Percentiles rank a stretch among this genome's conserved stretches.
phyloP scores from a whole-genome alignment of 2,329 filamentous ascomycete species.

The Gaeumannomyces sp. region DNA sequence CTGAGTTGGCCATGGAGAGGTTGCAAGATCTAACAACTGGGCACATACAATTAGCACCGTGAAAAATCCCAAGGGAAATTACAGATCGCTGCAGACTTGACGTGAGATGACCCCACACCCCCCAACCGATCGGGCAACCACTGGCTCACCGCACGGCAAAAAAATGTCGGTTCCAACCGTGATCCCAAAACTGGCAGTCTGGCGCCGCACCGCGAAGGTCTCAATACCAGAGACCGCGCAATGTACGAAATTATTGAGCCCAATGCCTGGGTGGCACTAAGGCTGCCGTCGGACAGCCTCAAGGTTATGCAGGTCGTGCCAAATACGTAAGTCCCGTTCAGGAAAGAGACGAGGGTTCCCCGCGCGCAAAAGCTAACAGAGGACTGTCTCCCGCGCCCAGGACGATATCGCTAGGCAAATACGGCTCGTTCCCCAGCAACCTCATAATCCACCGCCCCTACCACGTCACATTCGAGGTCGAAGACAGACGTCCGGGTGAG shows the following conservation, averaged over 20 bases:
- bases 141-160: background rate
- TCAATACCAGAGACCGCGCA: background rate
- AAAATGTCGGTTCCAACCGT: constrained; percentile 3
- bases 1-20: no score
- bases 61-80: background rate
- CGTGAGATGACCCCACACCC: no score
- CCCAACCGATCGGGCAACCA: no score
- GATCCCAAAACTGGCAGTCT: background rate
- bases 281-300: constrained; percentile 52
- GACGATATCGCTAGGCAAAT: constrained; percentile 84
- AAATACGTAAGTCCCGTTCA: constrained; percentile 45
- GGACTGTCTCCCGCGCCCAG: constrained; percentile 38
- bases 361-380: background rate
- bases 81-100: no score
- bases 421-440: constrained; percentile 84
- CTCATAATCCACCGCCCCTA: constrained; percentile 87
- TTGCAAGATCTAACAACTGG: no score
- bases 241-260: constrained; percentile 39
- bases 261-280: constrained; percentile 54
- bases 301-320: constrained; percentile 52
- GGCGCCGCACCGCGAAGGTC: background rate
- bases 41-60: no score
- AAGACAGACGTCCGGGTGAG: constrained; percentile 61
- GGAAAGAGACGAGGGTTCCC: background rate
- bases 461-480: constrained; percentile 84